Evolutionary conservation across 1,284 basidiomycete genomes (phyloP), one percentile per base, ranked within the genome.

Genomic region (Kalmanozyma brasiliensis): DNA sequence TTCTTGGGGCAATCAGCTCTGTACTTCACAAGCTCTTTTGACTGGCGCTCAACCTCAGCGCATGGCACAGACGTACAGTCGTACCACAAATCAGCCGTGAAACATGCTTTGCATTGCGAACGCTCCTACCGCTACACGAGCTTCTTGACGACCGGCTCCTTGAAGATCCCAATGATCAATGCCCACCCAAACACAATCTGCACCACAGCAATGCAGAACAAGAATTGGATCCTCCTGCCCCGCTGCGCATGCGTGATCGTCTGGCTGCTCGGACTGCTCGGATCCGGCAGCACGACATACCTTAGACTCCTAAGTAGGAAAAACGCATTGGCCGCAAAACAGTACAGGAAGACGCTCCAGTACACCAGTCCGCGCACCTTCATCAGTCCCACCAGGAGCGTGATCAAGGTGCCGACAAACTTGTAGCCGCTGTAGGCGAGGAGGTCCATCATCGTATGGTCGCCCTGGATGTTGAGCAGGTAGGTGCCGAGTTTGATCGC

Each of bases 401-500:
- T 79, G 42, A 80, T 64, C 9, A 79, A 61, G 2, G 79, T 79
- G 19, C 79, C 79, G 41, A 98, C 92, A 78, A 98, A 98, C 82
- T 98, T 98, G 85, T 98, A 98, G 0, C 96, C 95, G 5, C 90
- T 90, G 80, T 97, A 98, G 6, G 85, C 85, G 14, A 87, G 82
- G 53, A 87, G 74, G 66, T 87, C 87, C 49, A 82, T 66, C 38
- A 79, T 64, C 61, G 89, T 88, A 22, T 88, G 88, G 10, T 89
- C 86, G 10, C 89, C 89, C 52, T 89, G 88, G 14, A 96, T 91
- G 72, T 92, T 92, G 51, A 95, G 87, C 47, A 96, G 85, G 82
- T 97, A 97, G 78, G 92, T 94, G 0, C 93, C 93, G 0, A 93
- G 85, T 77, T 93, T 92, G 75, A 98, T 91, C 53, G 91, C 89